Conservation (phyloP, 192 early-diverging fungal species). For the Backusella parvicylindrica region DNA sequence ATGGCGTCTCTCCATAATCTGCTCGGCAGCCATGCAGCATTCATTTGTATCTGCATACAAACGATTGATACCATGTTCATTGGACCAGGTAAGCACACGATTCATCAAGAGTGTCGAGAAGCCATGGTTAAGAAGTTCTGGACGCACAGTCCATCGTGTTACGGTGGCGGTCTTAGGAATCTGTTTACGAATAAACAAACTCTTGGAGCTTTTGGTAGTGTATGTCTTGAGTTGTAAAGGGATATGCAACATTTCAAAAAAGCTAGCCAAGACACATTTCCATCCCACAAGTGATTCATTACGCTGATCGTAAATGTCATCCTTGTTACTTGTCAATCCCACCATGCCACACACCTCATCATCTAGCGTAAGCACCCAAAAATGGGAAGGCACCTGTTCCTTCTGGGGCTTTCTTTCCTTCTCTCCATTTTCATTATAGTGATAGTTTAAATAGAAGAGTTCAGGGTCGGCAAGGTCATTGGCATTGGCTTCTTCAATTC, state of each 20-base stretch:
- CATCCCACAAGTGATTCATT: neutral
- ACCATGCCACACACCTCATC: constrained; percentile 24
- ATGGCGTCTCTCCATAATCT: constrained; percentile 14
- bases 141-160: constrained; percentile 22
- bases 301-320: constrained; percentile 13
- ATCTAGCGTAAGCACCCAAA: constrained; percentile 35
- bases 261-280: constrained; percentile 4
- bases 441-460: constrained; percentile 22
- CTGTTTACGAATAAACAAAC: constrained; percentile 11
- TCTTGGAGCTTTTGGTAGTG: neutral
- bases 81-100: constrained; percentile 21
- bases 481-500: constrained; percentile 16
- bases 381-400: constrained; percentile 20
- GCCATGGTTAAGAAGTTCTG: constrained; percentile 26
- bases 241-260: constrained; percentile 3
- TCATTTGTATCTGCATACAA: constrained; percentile 28
- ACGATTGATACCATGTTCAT: constrained; percentile 20
- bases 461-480: constrained; percentile 31
- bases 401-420: constrained; percentile 1
- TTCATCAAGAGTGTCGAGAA: constrained; percentile 27
- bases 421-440: constrained; percentile 16
- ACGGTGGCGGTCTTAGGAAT: constrained; percentile 22
- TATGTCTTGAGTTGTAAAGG: neutral
- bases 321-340: constrained; percentile 18
- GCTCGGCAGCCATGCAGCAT: neutral